Percentiles rank a stretch among this genome's conserved stretches.
Evolutionary conservation across 306 rosid species (phyloP).

Genomic region (Geum urbanum): DNA sequence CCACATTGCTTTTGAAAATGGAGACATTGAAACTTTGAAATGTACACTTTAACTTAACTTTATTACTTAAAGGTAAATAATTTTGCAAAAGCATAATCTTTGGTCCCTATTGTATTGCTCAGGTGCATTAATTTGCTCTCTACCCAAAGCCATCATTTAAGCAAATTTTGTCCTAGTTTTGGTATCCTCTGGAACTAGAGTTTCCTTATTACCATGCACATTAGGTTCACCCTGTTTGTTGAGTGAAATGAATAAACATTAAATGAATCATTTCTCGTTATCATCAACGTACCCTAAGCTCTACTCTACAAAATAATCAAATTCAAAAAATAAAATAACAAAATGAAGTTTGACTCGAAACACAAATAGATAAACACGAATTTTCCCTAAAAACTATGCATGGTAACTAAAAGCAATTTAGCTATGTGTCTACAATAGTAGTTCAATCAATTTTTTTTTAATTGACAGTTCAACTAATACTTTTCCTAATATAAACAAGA

Average conservation of each 20-base stretch:
- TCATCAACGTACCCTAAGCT: too few species aligned
- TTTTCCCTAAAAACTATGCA: too few species aligned
- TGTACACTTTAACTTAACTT: background rate
- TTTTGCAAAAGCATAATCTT: background rate
- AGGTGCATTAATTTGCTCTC: background rate
- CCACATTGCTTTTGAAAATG: background rate
- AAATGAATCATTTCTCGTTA: too few species aligned
- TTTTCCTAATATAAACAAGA: too few species aligned
- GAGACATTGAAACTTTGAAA: background rate
- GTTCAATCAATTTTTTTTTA: background rate
- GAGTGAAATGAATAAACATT: background rate
- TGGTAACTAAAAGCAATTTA: too few species aligned
- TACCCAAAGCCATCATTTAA: background rate
- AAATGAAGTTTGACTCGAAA: too few species aligned
- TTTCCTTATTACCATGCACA: too few species aligned
- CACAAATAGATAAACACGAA: too few species aligned
- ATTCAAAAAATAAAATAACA: background rate
- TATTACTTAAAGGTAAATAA: background rate
- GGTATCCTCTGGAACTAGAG: too few species aligned
- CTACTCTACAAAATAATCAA: too few species aligned
- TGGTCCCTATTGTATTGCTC: background rate
- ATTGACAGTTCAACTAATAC: too few species aligned
- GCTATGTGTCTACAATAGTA: background rate
- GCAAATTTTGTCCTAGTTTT: background rate
- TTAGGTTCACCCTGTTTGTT: too few species aligned